phyloP scores from a whole-genome alignment of 2,329 filamentous ascomycete genomes.

The Cryphonectria parasitica region DNA sequence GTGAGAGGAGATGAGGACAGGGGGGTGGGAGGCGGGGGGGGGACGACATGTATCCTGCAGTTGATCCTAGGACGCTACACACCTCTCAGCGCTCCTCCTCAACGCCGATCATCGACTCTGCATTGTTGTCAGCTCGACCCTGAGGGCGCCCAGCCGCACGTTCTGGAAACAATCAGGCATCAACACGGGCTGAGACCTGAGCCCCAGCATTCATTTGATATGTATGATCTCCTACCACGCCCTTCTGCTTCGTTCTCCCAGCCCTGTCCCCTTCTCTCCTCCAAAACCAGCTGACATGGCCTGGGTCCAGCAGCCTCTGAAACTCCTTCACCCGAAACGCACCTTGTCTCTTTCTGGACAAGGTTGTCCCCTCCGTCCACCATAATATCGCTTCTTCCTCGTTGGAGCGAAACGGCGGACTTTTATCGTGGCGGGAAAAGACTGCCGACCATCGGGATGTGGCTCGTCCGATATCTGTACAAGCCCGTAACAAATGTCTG shows the following conservation, averaged over 20 bases:
- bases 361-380: background rate
- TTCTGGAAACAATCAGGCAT: conserved; percentile 7
- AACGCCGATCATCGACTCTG: conserved; percentile 1
- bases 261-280: too few species aligned
- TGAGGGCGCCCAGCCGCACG: conserved; percentile 12
- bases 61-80: background rate
- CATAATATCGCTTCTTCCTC: background rate
- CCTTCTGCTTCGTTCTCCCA: too few species aligned
- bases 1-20: background rate
- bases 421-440: conserved; percentile 1
- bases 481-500: background rate
- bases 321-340: too few species aligned
- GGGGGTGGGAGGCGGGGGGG: background rate
- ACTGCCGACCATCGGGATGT: conserved; percentile 4
- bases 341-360: background rate
- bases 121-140: conserved; percentile 12
- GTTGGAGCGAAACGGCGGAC: conserved; percentile 4
- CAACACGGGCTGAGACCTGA: background rate
- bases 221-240: background rate
- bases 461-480: background rate
- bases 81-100: background rate
- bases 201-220: background rate
- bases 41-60: conserved; percentile 3
- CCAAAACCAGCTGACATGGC: background rate
- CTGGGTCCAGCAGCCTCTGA: background rate